These are phyloP conservation scores for Trifolium dubium DNA, from an alignment of 306 rosid genomes.

Conservation along the genomic window DNA sequence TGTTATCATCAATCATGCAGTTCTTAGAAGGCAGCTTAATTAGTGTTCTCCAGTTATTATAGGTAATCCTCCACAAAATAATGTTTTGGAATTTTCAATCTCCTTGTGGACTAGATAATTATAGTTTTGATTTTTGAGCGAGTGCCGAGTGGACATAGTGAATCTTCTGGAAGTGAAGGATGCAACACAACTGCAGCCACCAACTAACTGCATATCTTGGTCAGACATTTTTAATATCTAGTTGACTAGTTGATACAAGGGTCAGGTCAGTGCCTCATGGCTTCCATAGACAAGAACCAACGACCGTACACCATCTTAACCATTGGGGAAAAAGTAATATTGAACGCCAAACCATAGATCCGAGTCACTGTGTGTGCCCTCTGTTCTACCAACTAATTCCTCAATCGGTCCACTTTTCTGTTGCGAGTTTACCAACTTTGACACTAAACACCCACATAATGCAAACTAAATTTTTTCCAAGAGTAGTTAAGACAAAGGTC, in stretches of 20 bases:
- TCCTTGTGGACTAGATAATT: background rate
- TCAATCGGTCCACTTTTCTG: background rate
- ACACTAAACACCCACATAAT: background rate
- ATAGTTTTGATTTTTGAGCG: constrained; percentile 14
- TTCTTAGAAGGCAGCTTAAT: background rate
- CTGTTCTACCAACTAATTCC: background rate
- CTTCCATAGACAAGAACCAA: constrained; percentile 3
- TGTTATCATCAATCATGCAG: background rate
- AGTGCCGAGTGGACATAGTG: background rate
- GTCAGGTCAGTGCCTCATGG: background rate
- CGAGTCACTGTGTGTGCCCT: background rate
- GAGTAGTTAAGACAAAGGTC: background rate
- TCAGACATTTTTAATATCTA: background rate
- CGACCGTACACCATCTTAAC: background rate
- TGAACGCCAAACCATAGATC: background rate
- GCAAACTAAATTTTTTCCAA: background rate
- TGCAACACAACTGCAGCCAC: constrained; percentile 22
- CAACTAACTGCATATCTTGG: background rate
- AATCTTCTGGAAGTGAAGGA: constrained; percentile 26
- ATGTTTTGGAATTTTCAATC: constrained; percentile 13
- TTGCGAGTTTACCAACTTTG: background rate
- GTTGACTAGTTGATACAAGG: background rate
- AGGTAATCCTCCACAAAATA: background rate
- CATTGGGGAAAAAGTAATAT: background rate
- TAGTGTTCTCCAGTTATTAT: background rate